phyloP scores from a whole-genome alignment of 768 basidiomycete genomes.

The Leccinum ochraceum region DNA sequence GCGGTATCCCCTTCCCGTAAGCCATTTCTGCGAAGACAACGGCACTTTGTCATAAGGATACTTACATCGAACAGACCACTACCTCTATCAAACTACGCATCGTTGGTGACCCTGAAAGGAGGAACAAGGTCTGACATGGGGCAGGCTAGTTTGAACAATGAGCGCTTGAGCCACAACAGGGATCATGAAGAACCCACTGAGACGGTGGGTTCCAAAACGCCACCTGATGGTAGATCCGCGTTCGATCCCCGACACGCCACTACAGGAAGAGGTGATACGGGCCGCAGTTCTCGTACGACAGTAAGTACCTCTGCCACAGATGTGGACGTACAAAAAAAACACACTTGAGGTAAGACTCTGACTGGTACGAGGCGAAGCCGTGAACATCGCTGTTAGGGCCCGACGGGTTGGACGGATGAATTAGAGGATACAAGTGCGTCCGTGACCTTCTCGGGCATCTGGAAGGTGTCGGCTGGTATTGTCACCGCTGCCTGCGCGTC shows the following conservation, averaged over 20 bases:
- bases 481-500: conserved; percentile 3
- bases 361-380: conserved; percentile 8
- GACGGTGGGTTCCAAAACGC: conserved; percentile 10
- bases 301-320: conserved; percentile 9
- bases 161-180: conserved; percentile 3
- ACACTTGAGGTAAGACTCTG: conserved; percentile 8
- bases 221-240: conserved; percentile 16
- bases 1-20: conserved; percentile 1
- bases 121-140: not conserved
- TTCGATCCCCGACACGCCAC: conserved; percentile 9
- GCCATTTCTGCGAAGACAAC: not conserved
- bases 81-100: not conserved
- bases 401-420: conserved; percentile 6
- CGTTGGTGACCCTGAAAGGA: conserved; percentile 3
- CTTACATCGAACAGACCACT: not conserved
- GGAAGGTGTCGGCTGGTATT: not conserved
- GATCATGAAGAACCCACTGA: conserved; percentile 17
- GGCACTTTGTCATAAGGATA: not conserved
- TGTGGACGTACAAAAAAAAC: not conserved
- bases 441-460: conserved; percentile 3
- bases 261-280: conserved; percentile 12
- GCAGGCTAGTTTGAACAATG: not conserved
- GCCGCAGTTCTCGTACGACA: conserved; percentile 12
- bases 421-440: conserved; percentile 4
- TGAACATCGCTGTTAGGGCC: conserved; percentile 5